These are phyloP conservation scores for Solanum hybrid DNA, from an alignment of 305 asterid genomes.

Conservation along the genomic window DNA sequence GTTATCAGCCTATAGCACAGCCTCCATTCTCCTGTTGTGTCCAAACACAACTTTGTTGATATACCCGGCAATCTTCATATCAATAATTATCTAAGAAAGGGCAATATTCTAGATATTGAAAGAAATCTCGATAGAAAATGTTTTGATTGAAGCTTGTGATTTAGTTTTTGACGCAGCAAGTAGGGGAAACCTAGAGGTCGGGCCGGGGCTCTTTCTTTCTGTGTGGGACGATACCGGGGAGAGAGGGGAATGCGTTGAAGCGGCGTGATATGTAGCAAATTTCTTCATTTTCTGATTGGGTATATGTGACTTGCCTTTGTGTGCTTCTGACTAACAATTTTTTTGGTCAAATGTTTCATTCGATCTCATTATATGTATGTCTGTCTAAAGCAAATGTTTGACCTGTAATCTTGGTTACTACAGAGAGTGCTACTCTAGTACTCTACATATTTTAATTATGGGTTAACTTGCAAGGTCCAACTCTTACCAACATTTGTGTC, in stretches of 20 bases:
- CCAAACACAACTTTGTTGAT: background rate
- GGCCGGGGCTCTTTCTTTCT: no score
- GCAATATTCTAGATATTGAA: no score
- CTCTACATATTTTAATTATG: background rate
- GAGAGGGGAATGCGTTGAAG: background rate
- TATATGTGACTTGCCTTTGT: background rate
- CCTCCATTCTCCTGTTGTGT: background rate
- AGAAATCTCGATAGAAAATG: no score
- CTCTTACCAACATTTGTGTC: slow-evolving; percentile 1
- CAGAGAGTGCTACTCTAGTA: background rate
- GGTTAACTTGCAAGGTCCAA: background rate
- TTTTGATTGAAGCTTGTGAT: no score
- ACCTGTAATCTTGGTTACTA: background rate
- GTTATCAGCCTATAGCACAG: background rate
- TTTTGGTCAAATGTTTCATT: background rate
- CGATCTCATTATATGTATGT: background rate
- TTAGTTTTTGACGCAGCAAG: no score
- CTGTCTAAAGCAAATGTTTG: background rate
- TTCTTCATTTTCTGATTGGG: background rate
- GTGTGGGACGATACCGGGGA: no score
- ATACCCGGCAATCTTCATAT: no score
- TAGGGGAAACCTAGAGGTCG: no score
- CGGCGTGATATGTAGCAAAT: background rate
- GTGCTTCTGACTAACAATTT: background rate
- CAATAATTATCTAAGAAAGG: no score